Percentiles rank a stretch among this genome's conserved stretches.
Evolutionary conservation across 768 basidiomycete species (phyloP).

Genomic region (Suillus sp.): DNA sequence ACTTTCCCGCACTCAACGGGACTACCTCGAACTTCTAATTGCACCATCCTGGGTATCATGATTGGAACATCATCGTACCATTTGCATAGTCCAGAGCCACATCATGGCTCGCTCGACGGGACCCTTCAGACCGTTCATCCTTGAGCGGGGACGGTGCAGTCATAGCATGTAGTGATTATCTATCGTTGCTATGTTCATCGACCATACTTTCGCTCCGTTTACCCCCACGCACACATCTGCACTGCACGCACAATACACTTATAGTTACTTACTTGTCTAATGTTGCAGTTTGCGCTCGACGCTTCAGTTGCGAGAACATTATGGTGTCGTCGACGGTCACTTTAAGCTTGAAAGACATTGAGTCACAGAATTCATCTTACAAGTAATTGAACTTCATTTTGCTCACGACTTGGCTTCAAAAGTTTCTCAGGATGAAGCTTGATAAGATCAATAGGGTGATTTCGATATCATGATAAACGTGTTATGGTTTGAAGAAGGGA

Average conservation of each 20-base stretch:
- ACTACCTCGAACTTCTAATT: background rate
- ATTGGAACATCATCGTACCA: constrained; percentile 1
- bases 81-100: constrained; percentile 8
- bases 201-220: constrained; percentile 4
- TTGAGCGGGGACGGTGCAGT: background rate
- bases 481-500: background rate
- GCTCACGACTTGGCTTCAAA: background rate
- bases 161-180: constrained; percentile 6
- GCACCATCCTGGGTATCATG: constrained; percentile 7
- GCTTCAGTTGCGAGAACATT: background rate
- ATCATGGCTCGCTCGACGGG: background rate
- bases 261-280: constrained; percentile 11
- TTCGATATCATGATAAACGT: background rate
- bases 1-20: background rate
- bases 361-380: constrained; percentile 1
- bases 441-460: background rate
- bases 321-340: background rate
- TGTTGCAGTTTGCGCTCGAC: constrained; percentile 3
- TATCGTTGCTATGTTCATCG: constrained; percentile 1
- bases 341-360: background rate
- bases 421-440: constrained; percentile 3
- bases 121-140: background rate
- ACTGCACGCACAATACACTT: constrained; percentile 11
- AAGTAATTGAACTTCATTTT: background rate
- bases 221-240: constrained; percentile 8